Evolutionary conservation across 148 eudicot species (phyloP).

Genomic region (Polygonum aviculare): DNA sequence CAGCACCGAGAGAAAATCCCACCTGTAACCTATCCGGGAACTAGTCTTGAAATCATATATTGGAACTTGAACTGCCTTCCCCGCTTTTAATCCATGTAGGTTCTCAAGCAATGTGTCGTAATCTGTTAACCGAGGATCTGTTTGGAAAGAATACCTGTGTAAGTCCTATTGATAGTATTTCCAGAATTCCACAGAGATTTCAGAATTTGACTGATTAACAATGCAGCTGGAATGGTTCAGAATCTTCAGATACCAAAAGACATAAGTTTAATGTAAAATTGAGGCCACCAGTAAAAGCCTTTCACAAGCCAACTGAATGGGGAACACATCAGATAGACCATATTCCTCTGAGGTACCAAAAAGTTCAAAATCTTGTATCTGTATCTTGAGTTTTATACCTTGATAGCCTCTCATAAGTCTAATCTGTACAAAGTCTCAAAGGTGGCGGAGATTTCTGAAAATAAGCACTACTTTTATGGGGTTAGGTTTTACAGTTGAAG

Average conservation of each 20-base stretch:
- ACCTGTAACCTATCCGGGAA: constrained; percentile 90
- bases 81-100: constrained; percentile 60
- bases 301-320: neutral
- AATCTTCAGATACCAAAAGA: neutral
- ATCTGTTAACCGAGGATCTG: constrained; percentile 97
- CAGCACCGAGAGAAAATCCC: neutral
- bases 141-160: constrained; percentile 1
- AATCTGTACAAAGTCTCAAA: neutral
- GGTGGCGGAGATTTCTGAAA: neutral
- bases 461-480: neutral
- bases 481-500: neutral
- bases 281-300: too few species aligned
- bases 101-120: constrained; percentile 89
- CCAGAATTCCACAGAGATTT: neutral
- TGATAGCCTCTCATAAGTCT: neutral
- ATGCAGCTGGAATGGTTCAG: neutral
- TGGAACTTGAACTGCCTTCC: constrained; percentile 83
- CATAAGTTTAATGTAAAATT: neutral
- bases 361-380: neutral
- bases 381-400: neutral
- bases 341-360: neutral
- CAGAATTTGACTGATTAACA: neutral
- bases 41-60: constrained; percentile 92
- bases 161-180: neutral
- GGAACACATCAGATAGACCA: neutral